phyloP scores from a whole-genome alignment of 2,329 filamentous ascomycete species.

The Zalaria obscura region DNA sequence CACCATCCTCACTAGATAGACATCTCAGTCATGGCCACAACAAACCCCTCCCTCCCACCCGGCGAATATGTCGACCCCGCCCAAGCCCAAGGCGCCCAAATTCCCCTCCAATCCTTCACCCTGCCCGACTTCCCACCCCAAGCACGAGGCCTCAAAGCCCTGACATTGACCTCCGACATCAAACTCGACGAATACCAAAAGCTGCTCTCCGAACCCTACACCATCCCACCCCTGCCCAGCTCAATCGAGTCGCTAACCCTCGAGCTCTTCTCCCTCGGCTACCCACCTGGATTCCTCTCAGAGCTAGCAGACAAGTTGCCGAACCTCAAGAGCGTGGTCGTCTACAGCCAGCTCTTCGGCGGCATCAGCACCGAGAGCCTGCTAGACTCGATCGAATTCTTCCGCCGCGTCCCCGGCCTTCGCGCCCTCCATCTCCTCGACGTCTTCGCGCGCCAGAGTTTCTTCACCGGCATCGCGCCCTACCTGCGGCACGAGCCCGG shows the following conservation, averaged over 20 bases:
- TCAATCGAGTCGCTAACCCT: slow-evolving; percentile 30
- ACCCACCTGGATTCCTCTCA: slow-evolving; percentile 28
- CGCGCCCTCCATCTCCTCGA: slow-evolving; percentile 33
- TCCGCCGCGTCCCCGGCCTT: slow-evolving; percentile 21
- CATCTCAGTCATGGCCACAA: background rate
- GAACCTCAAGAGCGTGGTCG: slow-evolving; percentile 27
- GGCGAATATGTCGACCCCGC: slow-evolving; percentile 10
- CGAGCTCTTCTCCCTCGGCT: slow-evolving; percentile 35
- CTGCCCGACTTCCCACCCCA: slow-evolving; percentile 30
- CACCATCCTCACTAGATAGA: too few species aligned
- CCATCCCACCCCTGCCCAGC: slow-evolving; percentile 23
- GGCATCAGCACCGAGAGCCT: slow-evolving; percentile 24
- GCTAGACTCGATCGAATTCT: slow-evolving; percentile 27
- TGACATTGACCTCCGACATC: slow-evolving; percentile 36
- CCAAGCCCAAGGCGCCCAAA: slow-evolving; percentile 28
- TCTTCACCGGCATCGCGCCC: slow-evolving; percentile 19
- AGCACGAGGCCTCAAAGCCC: slow-evolving; percentile 26
- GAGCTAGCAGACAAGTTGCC: slow-evolving; percentile 24
- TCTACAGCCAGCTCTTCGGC: slow-evolving; percentile 32
- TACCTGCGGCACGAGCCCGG: too few species aligned
- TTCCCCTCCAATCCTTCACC: slow-evolving; percentile 30
- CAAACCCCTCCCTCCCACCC: slow-evolving; percentile 1
- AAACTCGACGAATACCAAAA: slow-evolving; percentile 30
- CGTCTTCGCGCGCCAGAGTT: slow-evolving; percentile 27
- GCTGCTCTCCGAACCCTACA: slow-evolving; percentile 20